Percentiles rank a stretch among this genome's conserved stretches.
Conservation (phyloP, 225 moss, liverwort and hornwort genomes). For the Rhytidiadelphus loreus region DNA sequence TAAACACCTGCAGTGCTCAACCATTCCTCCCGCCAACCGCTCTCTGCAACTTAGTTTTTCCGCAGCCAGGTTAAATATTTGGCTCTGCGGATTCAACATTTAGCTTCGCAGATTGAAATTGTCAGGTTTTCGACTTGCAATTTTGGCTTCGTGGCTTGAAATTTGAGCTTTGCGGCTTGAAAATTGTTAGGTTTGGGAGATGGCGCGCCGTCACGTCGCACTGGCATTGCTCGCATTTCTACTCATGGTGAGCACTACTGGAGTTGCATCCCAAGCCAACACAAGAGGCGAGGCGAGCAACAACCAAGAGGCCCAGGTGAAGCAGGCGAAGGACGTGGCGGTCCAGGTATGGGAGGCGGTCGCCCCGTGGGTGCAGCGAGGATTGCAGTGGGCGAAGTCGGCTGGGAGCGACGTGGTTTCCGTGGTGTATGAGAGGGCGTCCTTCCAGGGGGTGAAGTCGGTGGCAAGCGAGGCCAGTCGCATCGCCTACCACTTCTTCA, state of each 20-base stretch:
- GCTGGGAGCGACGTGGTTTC: background rate
- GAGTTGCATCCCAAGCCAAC: background rate
- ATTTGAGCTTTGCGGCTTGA: background rate
- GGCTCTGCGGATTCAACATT: no score
- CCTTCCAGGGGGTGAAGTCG: conserved; percentile 6
- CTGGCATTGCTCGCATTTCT: background rate
- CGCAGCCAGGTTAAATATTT: background rate
- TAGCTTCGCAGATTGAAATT: background rate
- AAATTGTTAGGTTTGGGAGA: background rate
- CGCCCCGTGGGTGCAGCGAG: conserved; percentile 4
- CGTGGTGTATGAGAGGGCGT: conserved; percentile 17
- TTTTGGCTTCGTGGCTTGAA: background rate
- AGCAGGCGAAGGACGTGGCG: background rate
- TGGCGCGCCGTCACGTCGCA: background rate
- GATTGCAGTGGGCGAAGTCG: conserved; percentile 4
- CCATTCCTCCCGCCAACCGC: no score
- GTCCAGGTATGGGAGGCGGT: background rate
- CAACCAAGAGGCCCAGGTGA: background rate
- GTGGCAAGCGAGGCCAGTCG: background rate
- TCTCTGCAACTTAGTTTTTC: background rate
- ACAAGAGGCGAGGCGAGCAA: background rate
- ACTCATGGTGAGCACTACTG: background rate
- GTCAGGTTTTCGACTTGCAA: background rate
- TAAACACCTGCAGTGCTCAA: no score
- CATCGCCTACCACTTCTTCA: conserved; percentile 5